A percentile compares a stretch with the other conserved stretches of the same genome.
phyloP scores from a whole-genome alignment of 805 yeast species.

The Schwanniomyces occidentalis region DNA sequence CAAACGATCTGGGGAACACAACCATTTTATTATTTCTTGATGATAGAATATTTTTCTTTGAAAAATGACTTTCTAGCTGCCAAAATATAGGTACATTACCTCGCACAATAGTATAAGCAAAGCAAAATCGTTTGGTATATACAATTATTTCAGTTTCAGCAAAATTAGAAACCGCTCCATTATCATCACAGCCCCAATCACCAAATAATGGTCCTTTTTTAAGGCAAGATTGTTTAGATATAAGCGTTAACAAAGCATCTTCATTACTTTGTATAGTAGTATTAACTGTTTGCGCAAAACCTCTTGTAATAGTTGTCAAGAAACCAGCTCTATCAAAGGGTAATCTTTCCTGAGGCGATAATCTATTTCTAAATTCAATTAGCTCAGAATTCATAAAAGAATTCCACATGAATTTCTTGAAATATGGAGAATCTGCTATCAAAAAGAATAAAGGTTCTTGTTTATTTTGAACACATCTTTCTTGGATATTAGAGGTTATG shows the following conservation, averaged over 20 bases:
- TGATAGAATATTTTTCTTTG: slow-evolving; percentile 33
- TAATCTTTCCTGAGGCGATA: slow-evolving; percentile 39
- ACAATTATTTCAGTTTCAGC: slow-evolving; percentile 53
- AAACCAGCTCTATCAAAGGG: slow-evolving; percentile 49
- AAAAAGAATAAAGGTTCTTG: slow-evolving; percentile 16
- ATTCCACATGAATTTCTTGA: slow-evolving; percentile 53
- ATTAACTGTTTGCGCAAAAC: slow-evolving; percentile 50
- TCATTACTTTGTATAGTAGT: slow-evolving; percentile 26
- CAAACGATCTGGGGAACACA: slow-evolving; percentile 51
- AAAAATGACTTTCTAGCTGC: slow-evolving; percentile 48
- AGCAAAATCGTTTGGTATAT: slow-evolving; percentile 40
- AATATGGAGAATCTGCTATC: slow-evolving; percentile 40
- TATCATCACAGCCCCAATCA: slow-evolving; percentile 59
- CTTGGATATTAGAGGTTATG: slow-evolving; percentile 45
- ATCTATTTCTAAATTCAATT: slow-evolving; percentile 45
- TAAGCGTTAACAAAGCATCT: slow-evolving; percentile 46
- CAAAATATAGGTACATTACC: slow-evolving; percentile 60
- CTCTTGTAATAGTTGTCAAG: slow-evolving; percentile 48
- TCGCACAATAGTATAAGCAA: slow-evolving; percentile 46
- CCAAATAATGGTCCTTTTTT: slow-evolving; percentile 54
- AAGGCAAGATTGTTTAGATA: slow-evolving; percentile 51
- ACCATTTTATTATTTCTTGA: slow-evolving; percentile 38
- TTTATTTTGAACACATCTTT: slow-evolving; percentile 32
- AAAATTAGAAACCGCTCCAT: slow-evolving; percentile 52
- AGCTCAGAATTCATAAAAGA: slow-evolving; percentile 45